Conservation (phyloP, 768 basidiomycete genomes). For the Collybia mongolica region DNA sequence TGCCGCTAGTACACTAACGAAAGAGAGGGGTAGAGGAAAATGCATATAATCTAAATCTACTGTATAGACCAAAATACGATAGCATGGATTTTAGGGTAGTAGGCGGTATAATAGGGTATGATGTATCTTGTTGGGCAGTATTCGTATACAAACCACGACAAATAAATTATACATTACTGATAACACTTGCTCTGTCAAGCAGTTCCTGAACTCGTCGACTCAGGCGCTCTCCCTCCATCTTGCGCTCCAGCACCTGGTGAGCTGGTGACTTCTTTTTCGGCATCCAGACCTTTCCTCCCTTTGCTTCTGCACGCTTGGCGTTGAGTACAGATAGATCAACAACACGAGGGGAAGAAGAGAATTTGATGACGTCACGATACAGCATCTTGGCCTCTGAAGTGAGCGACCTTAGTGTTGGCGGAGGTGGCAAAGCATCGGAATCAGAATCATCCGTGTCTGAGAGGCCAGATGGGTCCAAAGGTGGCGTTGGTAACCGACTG, state of each 20-base stretch:
- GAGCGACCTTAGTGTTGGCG: conserved; percentile 62
- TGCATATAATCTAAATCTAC: too few relatives aligned
- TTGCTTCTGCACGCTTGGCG: conserved; percentile 47
- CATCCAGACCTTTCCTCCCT: conserved; percentile 66
- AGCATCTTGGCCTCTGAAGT: conserved; percentile 82
- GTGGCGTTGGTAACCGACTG: conserved; percentile 57
- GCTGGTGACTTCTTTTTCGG: conserved; percentile 80
- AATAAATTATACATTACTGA: conserved; percentile 24
- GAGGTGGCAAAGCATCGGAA: conserved; percentile 36
- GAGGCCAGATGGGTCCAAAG: conserved; percentile 59
- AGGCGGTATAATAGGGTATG: too few relatives aligned
- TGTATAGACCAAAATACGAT: too few relatives aligned
- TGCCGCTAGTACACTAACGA: too few relatives aligned
- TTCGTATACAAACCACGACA: not conserved
- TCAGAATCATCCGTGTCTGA: conserved; percentile 73
- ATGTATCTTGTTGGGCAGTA: too few relatives aligned
- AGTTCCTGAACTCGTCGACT: conserved; percentile 69
- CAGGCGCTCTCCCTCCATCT: conserved; percentile 72
- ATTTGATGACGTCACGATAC: conserved; percentile 85
- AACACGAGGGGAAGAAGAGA: conserved; percentile 79
- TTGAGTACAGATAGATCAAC: conserved; percentile 77
- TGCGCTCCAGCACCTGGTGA: conserved; percentile 76
- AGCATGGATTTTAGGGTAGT: too few relatives aligned
- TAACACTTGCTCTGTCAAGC: conserved; percentile 59
- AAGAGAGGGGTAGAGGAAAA: too few relatives aligned